Percentiles rank a stretch among this genome's conserved stretches.
Evolutionary conservation across 73 alveolate genomes (phyloP).

Genomic region (Durusdinium trenchii): DNA sequence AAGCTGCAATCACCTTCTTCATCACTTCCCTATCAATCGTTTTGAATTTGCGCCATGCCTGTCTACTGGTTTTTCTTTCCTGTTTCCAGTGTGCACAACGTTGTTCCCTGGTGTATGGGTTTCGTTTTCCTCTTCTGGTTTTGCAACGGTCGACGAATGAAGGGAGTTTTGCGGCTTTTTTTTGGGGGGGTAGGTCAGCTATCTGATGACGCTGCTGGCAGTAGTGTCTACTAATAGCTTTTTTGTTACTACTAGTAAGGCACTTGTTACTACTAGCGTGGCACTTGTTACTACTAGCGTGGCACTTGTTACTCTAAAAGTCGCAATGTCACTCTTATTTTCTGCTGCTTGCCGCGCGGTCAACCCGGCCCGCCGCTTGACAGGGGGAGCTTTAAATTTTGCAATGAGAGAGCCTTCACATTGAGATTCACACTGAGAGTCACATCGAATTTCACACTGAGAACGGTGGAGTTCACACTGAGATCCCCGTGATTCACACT

Average conservation of each 20-base stretch:
- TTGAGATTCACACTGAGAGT: constrained; percentile 6
- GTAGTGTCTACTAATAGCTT: not conserved
- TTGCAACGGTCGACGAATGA: not conserved
- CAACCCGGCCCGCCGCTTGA: constrained; percentile 67
- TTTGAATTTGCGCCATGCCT: not conserved
- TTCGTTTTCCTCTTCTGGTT: not conserved
- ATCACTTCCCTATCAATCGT: not conserved
- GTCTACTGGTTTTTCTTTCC: not conserved
- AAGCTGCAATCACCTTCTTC: constrained; percentile 30
- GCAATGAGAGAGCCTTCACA: not conserved
- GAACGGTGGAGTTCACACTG: not conserved
- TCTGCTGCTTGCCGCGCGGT: not conserved
- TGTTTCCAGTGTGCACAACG: not conserved
- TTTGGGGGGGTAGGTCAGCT: constrained; percentile 38
- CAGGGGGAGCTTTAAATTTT: not conserved
- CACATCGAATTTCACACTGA: constrained; percentile 29
- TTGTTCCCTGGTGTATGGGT: too few relatives aligned
- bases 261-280: too few relatives aligned
- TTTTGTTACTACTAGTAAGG: too few relatives aligned
- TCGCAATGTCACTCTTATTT: not conserved
- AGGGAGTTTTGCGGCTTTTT: too few relatives aligned
- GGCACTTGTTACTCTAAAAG: too few relatives aligned
- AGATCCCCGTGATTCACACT: not conserved
- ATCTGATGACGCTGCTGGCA: constrained; percentile 57
- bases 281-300: too few relatives aligned